Conservation (phyloP, 345 rosid genomes). For the Eutrema heterophyllum region DNA sequence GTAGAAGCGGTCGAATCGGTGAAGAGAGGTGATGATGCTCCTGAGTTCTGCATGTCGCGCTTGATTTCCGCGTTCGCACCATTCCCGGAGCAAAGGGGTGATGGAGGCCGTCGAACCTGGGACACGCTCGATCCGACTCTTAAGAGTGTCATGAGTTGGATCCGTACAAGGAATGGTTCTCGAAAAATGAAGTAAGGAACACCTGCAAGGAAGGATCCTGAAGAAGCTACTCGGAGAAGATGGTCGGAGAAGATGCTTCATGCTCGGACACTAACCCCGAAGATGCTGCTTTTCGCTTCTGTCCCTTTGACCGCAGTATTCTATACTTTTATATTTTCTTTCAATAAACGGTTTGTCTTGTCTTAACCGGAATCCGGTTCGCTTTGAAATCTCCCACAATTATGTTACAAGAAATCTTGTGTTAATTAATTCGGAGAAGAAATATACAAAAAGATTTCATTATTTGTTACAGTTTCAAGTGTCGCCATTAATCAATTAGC, state of each 20-base stretch:
- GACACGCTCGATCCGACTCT: slow-evolving; percentile 20
- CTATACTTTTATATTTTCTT: too few relatives aligned
- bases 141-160: slow-evolving; percentile 21
- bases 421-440: too few relatives aligned
- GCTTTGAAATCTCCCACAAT: neutral
- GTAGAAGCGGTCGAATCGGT: slow-evolving; percentile 18
- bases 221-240: neutral
- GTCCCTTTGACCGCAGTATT: too few relatives aligned
- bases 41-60: slow-evolving; percentile 21
- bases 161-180: slow-evolving; percentile 17
- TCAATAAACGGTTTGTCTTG: too few relatives aligned
- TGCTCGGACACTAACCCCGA: neutral
- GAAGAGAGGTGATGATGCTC: slow-evolving; percentile 31
- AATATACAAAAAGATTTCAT: too few relatives aligned
- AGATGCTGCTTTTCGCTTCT: neutral
- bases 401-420: too few relatives aligned
- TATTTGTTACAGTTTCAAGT: too few relatives aligned
- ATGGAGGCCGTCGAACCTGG: slow-evolving; percentile 30
- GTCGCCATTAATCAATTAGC: too few relatives aligned
- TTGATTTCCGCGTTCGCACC: slow-evolving; percentile 38
- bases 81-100: slow-evolving; percentile 38
- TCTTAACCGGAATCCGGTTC: neutral
- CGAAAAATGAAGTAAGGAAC: neutral
- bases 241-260: slow-evolving; percentile 16
- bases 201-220: neutral